A percentile compares a stretch with the other conserved stretches of the same genome.
These are phyloP conservation scores for Fraxinus pennsylvanica DNA, from an alignment of 257 asterid genomes.

Conservation along the genomic window DNA sequence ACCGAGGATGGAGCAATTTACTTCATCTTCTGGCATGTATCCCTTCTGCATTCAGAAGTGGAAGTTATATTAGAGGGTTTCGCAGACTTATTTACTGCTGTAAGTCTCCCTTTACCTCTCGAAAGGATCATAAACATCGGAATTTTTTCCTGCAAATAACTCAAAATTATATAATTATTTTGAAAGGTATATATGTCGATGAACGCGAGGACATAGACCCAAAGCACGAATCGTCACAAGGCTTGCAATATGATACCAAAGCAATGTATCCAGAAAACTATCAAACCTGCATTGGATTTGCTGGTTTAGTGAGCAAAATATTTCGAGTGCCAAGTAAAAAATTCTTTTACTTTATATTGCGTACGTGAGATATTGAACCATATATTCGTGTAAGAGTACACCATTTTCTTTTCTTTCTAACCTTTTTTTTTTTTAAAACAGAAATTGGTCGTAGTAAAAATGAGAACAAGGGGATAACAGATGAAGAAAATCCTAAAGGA, in stretches of 20 bases:
- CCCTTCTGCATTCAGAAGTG: conserved; percentile 45
- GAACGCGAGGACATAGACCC: background rate
- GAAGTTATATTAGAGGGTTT: conserved; percentile 31
- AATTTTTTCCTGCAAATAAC: background rate
- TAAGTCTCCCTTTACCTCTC: conserved; percentile 11
- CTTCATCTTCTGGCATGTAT: conserved; percentile 39
- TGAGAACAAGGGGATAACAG: background rate
- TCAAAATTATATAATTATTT: background rate
- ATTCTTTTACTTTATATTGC: background rate
- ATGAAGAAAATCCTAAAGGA: conserved; percentile 1
- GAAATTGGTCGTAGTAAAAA: background rate
- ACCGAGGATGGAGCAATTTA: conserved; percentile 35
- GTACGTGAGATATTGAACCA: background rate
- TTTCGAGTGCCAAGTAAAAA: conserved; percentile 14
- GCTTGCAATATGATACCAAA: background rate
- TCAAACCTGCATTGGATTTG: conserved; percentile 23
- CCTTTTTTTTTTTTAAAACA: too few species aligned
- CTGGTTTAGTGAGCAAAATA: background rate
- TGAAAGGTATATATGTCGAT: conserved; percentile 32
- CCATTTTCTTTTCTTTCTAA: background rate
- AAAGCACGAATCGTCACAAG: background rate
- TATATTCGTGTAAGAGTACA: too few species aligned
- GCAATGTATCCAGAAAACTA: conserved; percentile 28
- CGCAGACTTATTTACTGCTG: conserved; percentile 27
- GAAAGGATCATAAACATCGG: background rate